These are phyloP conservation scores for Thelephora aurantiotincta DNA, from an alignment of 768 basidiomycete species.

Conservation along the genomic window DNA sequence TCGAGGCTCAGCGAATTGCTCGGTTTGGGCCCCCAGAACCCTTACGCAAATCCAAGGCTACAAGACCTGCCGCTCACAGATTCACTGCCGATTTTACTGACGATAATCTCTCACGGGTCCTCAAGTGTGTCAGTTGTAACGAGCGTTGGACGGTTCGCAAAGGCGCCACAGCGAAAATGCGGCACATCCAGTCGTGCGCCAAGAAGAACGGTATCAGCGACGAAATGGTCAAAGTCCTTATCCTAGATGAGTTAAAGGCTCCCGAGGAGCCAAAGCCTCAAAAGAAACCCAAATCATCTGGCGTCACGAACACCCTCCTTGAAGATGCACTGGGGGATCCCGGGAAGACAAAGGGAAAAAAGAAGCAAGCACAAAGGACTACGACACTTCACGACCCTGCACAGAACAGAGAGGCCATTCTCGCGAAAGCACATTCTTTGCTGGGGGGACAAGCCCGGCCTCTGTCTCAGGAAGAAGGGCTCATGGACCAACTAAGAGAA, in stretches of 20 bases:
- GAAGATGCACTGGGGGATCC: slow-evolving; percentile 37
- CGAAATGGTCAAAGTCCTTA: slow-evolving; percentile 38
- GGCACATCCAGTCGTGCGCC: slow-evolving; percentile 56
- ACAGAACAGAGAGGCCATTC: slow-evolving; percentile 30
- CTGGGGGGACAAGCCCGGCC: slow-evolving; percentile 12
- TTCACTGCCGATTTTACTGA: slow-evolving; percentile 27
- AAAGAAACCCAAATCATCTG: slow-evolving; percentile 13
- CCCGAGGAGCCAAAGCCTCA: background rate
- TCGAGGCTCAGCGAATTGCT: slow-evolving; percentile 1
- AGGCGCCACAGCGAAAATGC: slow-evolving; percentile 41
- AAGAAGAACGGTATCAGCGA: slow-evolving; percentile 39
- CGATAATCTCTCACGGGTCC: slow-evolving; percentile 30
- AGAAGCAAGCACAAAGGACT: slow-evolving; percentile 19
- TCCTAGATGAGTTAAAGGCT: slow-evolving; percentile 33
- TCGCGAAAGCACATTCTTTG: slow-evolving; percentile 23
- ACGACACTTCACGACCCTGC: slow-evolving; percentile 32
- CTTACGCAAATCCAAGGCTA: background rate
- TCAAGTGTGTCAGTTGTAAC: slow-evolving; percentile 52
- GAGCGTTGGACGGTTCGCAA: slow-evolving; percentile 60
- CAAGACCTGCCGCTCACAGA: background rate
- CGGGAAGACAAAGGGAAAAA: slow-evolving; percentile 30
- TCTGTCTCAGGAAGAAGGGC: slow-evolving; percentile 5
- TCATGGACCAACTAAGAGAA: slow-evolving; percentile 1
- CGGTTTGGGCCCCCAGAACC: background rate
- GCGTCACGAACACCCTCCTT: slow-evolving; percentile 29